Percentiles rank a stretch among this genome's conserved stretches.
phyloP scores from a whole-genome alignment of 192 early-diverging fungal genomes.

The Backusella psychrophila region DNA sequence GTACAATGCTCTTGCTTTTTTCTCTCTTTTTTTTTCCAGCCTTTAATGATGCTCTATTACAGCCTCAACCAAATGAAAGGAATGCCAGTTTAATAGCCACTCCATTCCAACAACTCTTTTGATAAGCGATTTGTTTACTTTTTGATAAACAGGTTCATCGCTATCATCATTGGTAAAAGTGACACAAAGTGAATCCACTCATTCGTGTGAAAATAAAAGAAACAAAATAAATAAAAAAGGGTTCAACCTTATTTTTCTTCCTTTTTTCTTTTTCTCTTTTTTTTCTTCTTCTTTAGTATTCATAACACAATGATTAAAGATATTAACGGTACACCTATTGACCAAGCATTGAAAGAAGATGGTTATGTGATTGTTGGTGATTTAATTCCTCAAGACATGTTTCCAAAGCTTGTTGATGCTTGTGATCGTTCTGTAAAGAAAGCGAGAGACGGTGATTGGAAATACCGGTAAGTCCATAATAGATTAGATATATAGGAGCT shows the following conservation, averaged over 20 bases:
- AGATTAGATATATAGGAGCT: not conserved
- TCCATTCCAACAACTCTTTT: not conserved
- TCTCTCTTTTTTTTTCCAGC: too few relatives aligned
- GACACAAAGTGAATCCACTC: not conserved
- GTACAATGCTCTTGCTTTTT: too few relatives aligned
- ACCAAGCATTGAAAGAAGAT: slow-evolving; percentile 32
- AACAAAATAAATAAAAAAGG: not conserved
- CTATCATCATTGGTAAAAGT: not conserved
- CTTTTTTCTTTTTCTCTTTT: not conserved
- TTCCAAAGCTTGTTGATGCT: slow-evolving; percentile 36
- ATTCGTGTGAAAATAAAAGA: not conserved
- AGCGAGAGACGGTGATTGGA: slow-evolving; percentile 43
- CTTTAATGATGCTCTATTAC: too few relatives aligned
- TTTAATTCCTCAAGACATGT: slow-evolving; percentile 35
- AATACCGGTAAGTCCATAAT: slow-evolving; percentile 25
- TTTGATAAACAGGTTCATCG: not conserved
- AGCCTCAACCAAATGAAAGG: too few relatives aligned
- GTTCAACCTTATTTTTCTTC: not conserved
- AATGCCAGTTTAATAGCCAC: too few relatives aligned
- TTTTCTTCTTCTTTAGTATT: not conserved
- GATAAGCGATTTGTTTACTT: not conserved
- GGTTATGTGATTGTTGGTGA: slow-evolving; percentile 48
- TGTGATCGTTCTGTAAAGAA: slow-evolving; percentile 36
- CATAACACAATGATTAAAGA: not conserved
- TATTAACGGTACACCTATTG: slow-evolving; percentile 16